Evolutionary conservation across 345 rosid genomes (phyloP).

Genomic region (Fremontodendron californicum): DNA sequence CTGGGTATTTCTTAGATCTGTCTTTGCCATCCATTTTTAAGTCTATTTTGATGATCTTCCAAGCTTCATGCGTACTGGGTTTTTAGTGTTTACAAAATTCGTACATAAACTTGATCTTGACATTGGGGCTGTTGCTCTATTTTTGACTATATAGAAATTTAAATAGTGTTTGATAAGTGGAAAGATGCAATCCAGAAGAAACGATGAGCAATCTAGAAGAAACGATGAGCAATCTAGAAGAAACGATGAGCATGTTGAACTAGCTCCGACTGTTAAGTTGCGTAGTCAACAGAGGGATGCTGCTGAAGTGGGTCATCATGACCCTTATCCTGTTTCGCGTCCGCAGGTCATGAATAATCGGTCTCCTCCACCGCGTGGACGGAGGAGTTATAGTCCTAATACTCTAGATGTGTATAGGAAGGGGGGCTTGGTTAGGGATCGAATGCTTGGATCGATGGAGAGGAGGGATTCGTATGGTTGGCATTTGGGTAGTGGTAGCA

Average conservation of each 20-base stretch:
- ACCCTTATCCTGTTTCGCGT: conserved; percentile 18
- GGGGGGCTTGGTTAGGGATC: conserved; percentile 20
- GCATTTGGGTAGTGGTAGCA: conserved; percentile 32
- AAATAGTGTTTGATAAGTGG: conserved; percentile 5
- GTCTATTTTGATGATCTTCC: background rate
- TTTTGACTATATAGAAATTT: background rate
- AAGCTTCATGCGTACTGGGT: background rate
- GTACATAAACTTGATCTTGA: conserved; percentile 3
- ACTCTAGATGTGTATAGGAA: conserved; percentile 33
- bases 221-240: too few species aligned
- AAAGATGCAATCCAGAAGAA: conserved; percentile 53
- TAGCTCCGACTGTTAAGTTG: conserved; percentile 29
- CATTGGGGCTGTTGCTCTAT: background rate
- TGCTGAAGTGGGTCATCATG: conserved; percentile 19
- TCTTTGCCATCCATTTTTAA: conserved; percentile 3
- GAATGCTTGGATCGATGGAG: conserved; percentile 25
- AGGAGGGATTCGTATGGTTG: conserved; percentile 31
- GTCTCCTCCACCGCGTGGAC: conserved; percentile 5
- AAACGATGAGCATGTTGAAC: conserved; percentile 25
- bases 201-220: too few species aligned
- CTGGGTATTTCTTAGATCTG: conserved; percentile 19
- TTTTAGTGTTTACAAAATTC: conserved; percentile 8
- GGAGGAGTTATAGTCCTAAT: conserved; percentile 43
- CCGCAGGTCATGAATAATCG: conserved; percentile 9
- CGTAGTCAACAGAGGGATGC: conserved; percentile 24